Evolutionary conservation across 2,329 filamentous ascomycete genomes (phyloP).

Genomic region (Aspergillus caelatus): DNA sequence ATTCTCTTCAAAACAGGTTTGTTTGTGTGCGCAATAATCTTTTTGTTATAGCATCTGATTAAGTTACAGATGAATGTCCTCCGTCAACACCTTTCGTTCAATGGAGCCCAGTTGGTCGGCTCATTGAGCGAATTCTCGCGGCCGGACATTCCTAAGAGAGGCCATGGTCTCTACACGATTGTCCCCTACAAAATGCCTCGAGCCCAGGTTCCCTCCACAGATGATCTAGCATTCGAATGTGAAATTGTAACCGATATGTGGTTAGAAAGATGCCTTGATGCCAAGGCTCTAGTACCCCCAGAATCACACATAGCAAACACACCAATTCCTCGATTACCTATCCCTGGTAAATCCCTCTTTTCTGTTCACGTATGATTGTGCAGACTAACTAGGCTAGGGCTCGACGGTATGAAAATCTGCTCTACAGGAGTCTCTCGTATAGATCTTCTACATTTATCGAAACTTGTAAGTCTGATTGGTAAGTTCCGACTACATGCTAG

Average conservation of each 20-base stretch:
- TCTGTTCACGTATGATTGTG: neutral
- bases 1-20: constrained; percentile 57
- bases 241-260: constrained; percentile 83
- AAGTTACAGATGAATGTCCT: constrained; percentile 37
- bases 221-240: constrained; percentile 46
- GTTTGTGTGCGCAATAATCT: constrained; percentile 42
- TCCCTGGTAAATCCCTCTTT: constrained; percentile 37
- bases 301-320: constrained; percentile 71
- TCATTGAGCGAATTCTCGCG: constrained; percentile 38
- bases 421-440: constrained; percentile 82
- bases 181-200: constrained; percentile 42
- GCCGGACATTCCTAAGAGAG: constrained; percentile 37
- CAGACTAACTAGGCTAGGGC: constrained; percentile 51
- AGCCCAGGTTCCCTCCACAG: constrained; percentile 39
- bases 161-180: constrained; percentile 41
- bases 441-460: constrained; percentile 81
- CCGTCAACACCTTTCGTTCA: constrained; percentile 43
- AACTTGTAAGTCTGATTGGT: constrained; percentile 73
- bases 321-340: constrained; percentile 72
- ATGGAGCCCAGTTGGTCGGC: constrained; percentile 43
- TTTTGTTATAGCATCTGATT: constrained; percentile 15
- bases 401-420: constrained; percentile 71
- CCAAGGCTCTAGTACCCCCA: constrained; percentile 71
- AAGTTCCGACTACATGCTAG: constrained; percentile 19
- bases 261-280: constrained; percentile 83